Percentiles rank a stretch among this genome's conserved stretches.
phyloP scores from a whole-genome alignment of 148 eudicot genomes.

The Selenicereus undatus region DNA sequence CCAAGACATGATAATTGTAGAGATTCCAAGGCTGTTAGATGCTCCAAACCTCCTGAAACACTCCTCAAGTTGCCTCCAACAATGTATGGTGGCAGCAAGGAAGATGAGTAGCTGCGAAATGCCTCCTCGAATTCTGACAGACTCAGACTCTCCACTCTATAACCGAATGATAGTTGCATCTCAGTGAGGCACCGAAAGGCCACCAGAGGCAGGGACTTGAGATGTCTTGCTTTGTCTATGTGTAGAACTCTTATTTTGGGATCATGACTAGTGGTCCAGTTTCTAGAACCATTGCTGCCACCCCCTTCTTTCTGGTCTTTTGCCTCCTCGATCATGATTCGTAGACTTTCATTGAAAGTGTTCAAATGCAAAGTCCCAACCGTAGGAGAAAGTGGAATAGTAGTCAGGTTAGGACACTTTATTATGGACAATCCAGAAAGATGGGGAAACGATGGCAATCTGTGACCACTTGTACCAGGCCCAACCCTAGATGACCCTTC shows the following conservation, averaged over 20 bases:
- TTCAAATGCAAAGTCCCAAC: background rate
- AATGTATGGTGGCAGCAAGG: constrained; percentile 5
- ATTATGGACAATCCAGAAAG: background rate
- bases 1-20: background rate
- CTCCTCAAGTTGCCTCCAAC: constrained; percentile 1
- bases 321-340: background rate
- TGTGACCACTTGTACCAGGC: too few species aligned
- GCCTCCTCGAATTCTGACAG: background rate
- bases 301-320: background rate
- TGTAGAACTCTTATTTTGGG: background rate
- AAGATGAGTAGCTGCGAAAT: constrained; percentile 17
- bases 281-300: background rate
- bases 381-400: constrained; percentile 8
- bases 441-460: background rate
- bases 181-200: background rate
- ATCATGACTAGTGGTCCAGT: too few species aligned
- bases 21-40: constrained; percentile 26
- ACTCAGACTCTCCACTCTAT: background rate
- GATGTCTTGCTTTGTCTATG: constrained; percentile 4
- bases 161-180: background rate
- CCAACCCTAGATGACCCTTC: too few species aligned
- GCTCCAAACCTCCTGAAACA: constrained; percentile 15
- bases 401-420: background rate
- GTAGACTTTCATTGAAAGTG: background rate
- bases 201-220: background rate